Base-by-base conservation (phyloP, 2,329 filamentous ascomycete genomes). In the Huntiella omanensis region DNA sequence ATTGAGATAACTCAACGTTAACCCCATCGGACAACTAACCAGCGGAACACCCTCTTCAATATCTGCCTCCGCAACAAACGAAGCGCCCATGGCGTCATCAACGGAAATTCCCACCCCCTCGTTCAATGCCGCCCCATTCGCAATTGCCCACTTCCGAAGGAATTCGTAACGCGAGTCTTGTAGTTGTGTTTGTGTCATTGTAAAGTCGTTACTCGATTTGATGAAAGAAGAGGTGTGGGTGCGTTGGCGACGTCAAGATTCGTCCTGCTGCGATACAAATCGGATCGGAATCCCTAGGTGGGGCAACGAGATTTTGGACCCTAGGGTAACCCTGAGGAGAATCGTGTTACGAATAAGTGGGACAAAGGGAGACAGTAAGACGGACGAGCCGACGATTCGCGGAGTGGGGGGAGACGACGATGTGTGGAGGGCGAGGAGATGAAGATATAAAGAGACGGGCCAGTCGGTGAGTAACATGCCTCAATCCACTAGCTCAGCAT, bases 1-100 rank as follows among this genome's bases (percentile, higher is more conserved):
- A 54, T 78, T 72, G 45, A 77, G 60, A 54, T 70, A 78, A 0
- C 75, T 79, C 4, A 80, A 64, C 0, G 70, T 69, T 10, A 69
- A 64, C 3, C 57, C 52, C n/a, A 70, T 58, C 10, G 73, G 69
- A 36, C 75, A 69, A 32, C 59, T 62, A 51, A 75, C 69, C 36
- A 76, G 61, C 19, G 59, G 56, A 32, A 68, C 68, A 15, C 59
- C 61, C n/a, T 28, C 44, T 19, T 50, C 34, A 22, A 57, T 55
- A 10, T 53, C 52, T 33, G 59, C 56, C 40, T 59, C 65, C 52
- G 71, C 68, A 33, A 69, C 66, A 52, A 79, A 68, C 2, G 72
- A 76, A 35, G 69, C 64, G 41, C 70, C 69, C 2, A 68, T 75
- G 8, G 58, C 48, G 2, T 63, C 53, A 50, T 75, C 67, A 2